These are phyloP conservation scores for Chaetomiaceae sp. DNA, from an alignment of 2,329 filamentous ascomycete species.

Conservation along the genomic window DNA sequence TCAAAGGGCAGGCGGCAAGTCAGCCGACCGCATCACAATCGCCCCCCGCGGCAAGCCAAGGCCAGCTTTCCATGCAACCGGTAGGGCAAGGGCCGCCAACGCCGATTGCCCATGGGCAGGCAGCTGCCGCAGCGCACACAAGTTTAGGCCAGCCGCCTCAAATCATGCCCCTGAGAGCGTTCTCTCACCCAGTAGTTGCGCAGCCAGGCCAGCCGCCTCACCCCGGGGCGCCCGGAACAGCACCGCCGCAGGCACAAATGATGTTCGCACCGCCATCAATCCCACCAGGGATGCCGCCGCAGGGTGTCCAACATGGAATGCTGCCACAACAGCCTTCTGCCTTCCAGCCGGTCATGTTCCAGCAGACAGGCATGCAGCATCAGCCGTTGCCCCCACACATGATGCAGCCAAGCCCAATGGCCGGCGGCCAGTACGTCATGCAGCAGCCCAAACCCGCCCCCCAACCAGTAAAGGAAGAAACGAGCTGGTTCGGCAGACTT, in stretches of 20 bases:
- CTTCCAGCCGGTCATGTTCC: slow-evolving; percentile 2
- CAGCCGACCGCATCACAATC: background rate
- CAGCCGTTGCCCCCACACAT: background rate
- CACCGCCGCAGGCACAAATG: slow-evolving; percentile 2
- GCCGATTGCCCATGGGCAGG: background rate
- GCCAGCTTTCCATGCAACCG: background rate
- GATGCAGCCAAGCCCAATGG: slow-evolving; percentile 8
- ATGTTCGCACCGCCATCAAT: slow-evolving; percentile 8
- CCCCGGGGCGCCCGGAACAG: slow-evolving; percentile 1
- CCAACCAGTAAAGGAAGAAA: slow-evolving; percentile 15
- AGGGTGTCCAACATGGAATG: background rate
- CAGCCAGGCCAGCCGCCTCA: background rate
- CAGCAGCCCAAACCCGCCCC: background rate
- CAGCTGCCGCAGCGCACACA: background rate
- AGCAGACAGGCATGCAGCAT: background rate
- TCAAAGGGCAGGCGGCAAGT: background rate
- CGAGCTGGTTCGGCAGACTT: slow-evolving; percentile 17
- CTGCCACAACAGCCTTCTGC: slow-evolving; percentile 4
- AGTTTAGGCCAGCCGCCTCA: background rate
- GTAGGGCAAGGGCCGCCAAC: background rate
- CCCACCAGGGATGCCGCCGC: background rate
- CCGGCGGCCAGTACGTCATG: background rate
- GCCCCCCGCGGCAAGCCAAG: background rate
- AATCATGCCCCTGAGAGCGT: background rate
- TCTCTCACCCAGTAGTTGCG: background rate